Evolutionary conservation across 441 rosid genomes (phyloP), one percentile per base, ranked within the genome.

Genomic region (Gossypium schwendimanii): DNA sequence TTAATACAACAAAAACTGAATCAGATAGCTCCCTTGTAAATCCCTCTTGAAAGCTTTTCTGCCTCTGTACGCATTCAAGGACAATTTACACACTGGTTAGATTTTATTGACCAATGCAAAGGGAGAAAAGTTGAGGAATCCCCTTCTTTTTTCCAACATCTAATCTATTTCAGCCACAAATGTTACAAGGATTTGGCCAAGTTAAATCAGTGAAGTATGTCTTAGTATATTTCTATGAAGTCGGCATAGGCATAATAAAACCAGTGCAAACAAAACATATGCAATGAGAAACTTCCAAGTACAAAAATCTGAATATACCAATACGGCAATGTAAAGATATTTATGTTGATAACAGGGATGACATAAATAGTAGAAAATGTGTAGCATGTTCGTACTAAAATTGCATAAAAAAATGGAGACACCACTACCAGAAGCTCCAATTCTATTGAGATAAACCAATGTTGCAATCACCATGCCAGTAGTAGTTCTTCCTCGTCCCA

Each of bases 381-480:
- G 60, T 12, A 4, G 52, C 36, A 2, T 44, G 49, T 50, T 62
- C 20, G 62, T 12, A 31, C 11, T 24, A 53, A 28, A 73, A 3
- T 73, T 52, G 68, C 52, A 55, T 36, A 73, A 81, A 79, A 64
- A 62, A 64, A 62, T 78, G 24, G 72, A 63, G 63, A 26, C 59
- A 67, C 10, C 45, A 24, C 71, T 91, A 91, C 99, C 99, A 77
- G 92, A 90, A 77, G 95, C 91, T 76, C 97, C 98, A 14, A 88
- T 91, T 24, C 91, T 87, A 77, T 93, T 90, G 85, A 93, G 91
- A 84, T 93, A 91, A 78, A 91, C 83, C 83, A 96, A 82, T 57
- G 97, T 96, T 4, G 98, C 97, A 81, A 96, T 91, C 78, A 96
- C 99, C 99, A 96, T 96, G 78, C 99, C 99, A 57, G 98, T 93